phyloP scores from a whole-genome alignment of 129 eudicot genomes.

The Ambrosia artemisiifolia region DNA sequence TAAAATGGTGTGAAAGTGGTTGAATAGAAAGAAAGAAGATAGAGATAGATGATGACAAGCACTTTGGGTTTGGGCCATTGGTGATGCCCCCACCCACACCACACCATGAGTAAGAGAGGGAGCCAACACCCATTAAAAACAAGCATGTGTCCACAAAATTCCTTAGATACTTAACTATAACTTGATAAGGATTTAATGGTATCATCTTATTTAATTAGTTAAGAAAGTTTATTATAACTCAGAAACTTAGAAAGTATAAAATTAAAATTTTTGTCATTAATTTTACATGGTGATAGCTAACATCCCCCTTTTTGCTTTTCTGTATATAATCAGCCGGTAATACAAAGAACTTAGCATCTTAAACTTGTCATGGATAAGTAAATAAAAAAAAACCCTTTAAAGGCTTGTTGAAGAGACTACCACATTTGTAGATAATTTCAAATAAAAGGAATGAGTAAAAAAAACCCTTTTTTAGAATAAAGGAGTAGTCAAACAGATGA shows the following conservation, averaged over 20 bases:
- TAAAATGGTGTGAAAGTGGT: slow-evolving; percentile 10
- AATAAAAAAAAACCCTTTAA: not conserved
- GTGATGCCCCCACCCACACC: slow-evolving; percentile 18
- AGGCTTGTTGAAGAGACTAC: not conserved
- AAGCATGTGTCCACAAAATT: slow-evolving; percentile 13
- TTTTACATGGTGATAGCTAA: too few relatives aligned
- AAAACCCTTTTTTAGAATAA: not conserved
- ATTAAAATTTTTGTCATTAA: too few relatives aligned
- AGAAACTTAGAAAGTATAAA: not conserved
- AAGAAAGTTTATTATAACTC: not conserved
- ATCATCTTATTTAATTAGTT: not conserved
- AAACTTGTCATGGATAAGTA: too few relatives aligned
- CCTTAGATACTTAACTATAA: not conserved
- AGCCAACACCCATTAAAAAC: slow-evolving; percentile 12
- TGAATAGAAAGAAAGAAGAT: slow-evolving; percentile 6
- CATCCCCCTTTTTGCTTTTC: too few relatives aligned
- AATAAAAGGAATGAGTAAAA: not conserved
- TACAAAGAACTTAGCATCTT: too few relatives aligned
- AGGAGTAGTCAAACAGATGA: not conserved
- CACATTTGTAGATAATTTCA: not conserved
- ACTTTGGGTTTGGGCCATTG: slow-evolving; percentile 31
- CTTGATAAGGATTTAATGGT: slow-evolving; percentile 19
- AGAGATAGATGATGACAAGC: slow-evolving; percentile 33
- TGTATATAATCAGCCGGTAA: too few relatives aligned
- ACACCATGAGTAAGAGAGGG: slow-evolving; percentile 8